These are phyloP conservation scores for Paramyrothecium sp. DNA, from an alignment of 2,329 filamentous ascomycete species.

Conservation along the genomic window DNA sequence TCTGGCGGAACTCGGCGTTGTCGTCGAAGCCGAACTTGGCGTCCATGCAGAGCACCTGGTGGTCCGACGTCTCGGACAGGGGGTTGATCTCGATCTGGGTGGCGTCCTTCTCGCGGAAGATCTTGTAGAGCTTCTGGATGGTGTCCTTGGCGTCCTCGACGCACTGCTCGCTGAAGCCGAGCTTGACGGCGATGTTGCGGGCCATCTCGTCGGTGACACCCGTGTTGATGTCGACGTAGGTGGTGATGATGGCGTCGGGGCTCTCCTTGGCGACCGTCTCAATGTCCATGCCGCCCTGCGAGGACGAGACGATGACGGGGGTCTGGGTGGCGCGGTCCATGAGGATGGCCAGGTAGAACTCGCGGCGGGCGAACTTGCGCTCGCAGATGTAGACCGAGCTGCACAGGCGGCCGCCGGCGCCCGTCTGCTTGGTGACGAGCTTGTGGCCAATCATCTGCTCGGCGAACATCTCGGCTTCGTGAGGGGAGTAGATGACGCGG, in stretches of 20 bases:
- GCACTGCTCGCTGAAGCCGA: constrained; percentile 98
- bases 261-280: constrained; percentile 97
- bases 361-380: constrained; percentile 97
- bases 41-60: constrained; percentile 98
- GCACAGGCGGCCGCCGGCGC: constrained; percentile 88
- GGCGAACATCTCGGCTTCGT: constrained; percentile 94
- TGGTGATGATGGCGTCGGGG: constrained; percentile 93
- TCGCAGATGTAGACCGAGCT: constrained; percentile 98
- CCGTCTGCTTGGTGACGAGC: constrained; percentile 99
- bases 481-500: constrained; percentile 97
- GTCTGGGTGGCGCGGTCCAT: constrained; percentile 93
- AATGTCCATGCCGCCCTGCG: constrained; percentile 99
- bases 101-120: constrained; percentile 97
- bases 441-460: constrained; percentile 99
- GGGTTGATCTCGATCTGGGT: constrained; percentile 99
- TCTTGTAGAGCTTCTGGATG: constrained; percentile 98
- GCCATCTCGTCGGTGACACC: constrained; percentile 97
- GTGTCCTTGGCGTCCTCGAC: constrained; percentile 92
- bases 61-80: constrained; percentile 95
- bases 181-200: constrained; percentile 80
- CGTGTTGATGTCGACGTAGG: constrained; percentile 86
- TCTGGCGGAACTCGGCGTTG: constrained; percentile 97
- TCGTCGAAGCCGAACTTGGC: constrained; percentile 99
- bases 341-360: constrained; percentile 98
- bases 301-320: constrained; percentile 95